These are phyloP conservation scores for Candida chauliodis DNA, from an alignment of 805 yeast species.

Conservation along the genomic window DNA sequence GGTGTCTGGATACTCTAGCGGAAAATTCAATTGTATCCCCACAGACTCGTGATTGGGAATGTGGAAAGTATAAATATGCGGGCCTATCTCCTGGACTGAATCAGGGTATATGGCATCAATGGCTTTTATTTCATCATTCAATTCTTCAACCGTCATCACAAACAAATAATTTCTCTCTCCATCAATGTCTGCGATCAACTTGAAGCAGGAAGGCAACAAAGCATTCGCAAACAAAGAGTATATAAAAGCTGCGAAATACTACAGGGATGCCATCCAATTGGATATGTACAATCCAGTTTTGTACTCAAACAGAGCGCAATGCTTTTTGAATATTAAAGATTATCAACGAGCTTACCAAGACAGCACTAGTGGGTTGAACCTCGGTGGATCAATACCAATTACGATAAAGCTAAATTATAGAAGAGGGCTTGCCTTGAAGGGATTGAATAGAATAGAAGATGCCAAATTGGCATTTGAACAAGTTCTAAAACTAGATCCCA, in stretches of 20 bases:
- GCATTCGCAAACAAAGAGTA: constrained; percentile 47
- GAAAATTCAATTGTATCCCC: constrained; percentile 67
- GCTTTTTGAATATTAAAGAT: constrained; percentile 50
- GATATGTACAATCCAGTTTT: constrained; percentile 52
- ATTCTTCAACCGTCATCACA: constrained; percentile 35
- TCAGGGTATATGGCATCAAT: constrained; percentile 86
- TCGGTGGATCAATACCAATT: constrained; percentile 27
- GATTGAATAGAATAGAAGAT: constrained; percentile 18
- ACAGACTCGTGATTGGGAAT: constrained; percentile 64
- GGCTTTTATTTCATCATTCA: constrained; percentile 73
- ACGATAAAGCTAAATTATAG: constrained; percentile 51
- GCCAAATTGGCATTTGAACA: constrained; percentile 27
- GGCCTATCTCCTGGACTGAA: constrained; percentile 37
- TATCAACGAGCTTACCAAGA: constrained; percentile 49
- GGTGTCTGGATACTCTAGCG: constrained; percentile 62
- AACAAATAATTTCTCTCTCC: neutral
- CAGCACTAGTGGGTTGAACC: constrained; percentile 46
- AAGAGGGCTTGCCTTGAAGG: constrained; percentile 38
- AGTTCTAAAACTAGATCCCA: constrained; percentile 41
- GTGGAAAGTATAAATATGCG: constrained; percentile 43
- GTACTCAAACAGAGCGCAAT: constrained; percentile 67
- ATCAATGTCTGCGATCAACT: constrained; percentile 10
- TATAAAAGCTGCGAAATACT: constrained; percentile 48
- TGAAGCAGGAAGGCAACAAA: constrained; percentile 49
- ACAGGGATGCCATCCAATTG: constrained; percentile 51